Evolutionary conservation across 768 basidiomycete species (phyloP), one percentile per base, ranked within the genome.

Genomic region (Suillus luteus): DNA sequence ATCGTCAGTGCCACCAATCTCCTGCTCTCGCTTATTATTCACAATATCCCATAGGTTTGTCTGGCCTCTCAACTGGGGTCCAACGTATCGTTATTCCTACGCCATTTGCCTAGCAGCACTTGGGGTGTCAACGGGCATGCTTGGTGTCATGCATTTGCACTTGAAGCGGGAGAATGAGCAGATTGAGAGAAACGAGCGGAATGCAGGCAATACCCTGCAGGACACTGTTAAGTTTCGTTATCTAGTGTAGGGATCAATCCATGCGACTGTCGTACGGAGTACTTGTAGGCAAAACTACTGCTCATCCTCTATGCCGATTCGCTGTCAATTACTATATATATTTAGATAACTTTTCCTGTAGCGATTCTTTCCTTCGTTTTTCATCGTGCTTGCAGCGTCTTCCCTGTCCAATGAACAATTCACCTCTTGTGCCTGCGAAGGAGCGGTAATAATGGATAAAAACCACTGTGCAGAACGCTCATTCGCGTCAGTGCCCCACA

Each of bases 41-140:
- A 64, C 12, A 17, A 52, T 55, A 2, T 48, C 11, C 35, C 57
- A 24, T 66, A 84, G 84, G 40, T 88, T 87, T 68, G 76, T 84
- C 12, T 92, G 87, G 86, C 89, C 88, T 9, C 72, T 72, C 43
- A 67, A 70, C 3, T 92, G 88, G 88, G 89, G 87, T 1, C 89
- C 86, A 5, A 80, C 82, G 4, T 93, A 93, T 72, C 74, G 75
- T 17, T 78, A 83, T 49, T 89, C 89, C 2, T 94, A 87, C 73
- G 83, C 80, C 12, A 88, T 94, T 63, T 90, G 87, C 75, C 85
- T 88, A 40, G 77, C 85, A 57, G 82, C 83, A 65, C 84, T 80
- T 64, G 81, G 81, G 5, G 62, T 82, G 33, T 74, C 80, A 2
- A 83, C 85, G 27, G 67, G 81, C 41, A 78, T 86, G 74, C 81